Conservation (phyloP, 2,329 filamentous ascomycete genomes). For the Hypomyces rosellus region DNA sequence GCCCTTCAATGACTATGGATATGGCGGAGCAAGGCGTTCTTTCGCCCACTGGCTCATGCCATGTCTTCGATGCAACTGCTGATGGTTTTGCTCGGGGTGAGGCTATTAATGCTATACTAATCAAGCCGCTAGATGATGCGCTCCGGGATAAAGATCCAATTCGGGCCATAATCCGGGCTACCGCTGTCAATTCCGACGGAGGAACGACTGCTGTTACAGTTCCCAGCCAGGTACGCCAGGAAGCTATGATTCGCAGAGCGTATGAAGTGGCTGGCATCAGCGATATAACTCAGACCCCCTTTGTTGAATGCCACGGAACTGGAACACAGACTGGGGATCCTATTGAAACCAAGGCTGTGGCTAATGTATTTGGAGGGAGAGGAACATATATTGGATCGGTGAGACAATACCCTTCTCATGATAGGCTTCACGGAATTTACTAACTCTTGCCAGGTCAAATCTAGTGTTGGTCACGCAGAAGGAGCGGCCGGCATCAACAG, state of each 20-base stretch:
- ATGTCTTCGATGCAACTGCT: conserved; percentile 37
- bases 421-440: not conserved
- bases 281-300: conserved; percentile 21
- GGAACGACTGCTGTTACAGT: conserved; percentile 32
- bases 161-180: conserved; percentile 32
- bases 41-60: conserved; percentile 25
- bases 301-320: conserved; percentile 35
- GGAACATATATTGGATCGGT: conserved; percentile 25
- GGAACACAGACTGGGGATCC: conserved; percentile 33
- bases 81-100: conserved; percentile 48
- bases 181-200: conserved; percentile 37
- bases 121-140: conserved; percentile 43
- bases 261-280: conserved; percentile 24
- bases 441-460: conserved; percentile 24
- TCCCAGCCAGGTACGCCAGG: conserved; percentile 31
- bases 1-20: conserved; percentile 18
- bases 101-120: conserved; percentile 35
- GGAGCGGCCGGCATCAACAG: conserved; percentile 35
- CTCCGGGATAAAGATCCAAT: conserved; percentile 40
- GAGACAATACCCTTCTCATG: conserved; percentile 7
- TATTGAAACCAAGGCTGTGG: conserved; percentile 29
- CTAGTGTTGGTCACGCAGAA: conserved; percentile 39
- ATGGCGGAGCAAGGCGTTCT: conserved; percentile 32
- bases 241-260: conserved; percentile 23
- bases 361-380: conserved; percentile 21